Conservation (phyloP, 768 basidiomycete species). For the Pleurotus ostreatus region DNA sequence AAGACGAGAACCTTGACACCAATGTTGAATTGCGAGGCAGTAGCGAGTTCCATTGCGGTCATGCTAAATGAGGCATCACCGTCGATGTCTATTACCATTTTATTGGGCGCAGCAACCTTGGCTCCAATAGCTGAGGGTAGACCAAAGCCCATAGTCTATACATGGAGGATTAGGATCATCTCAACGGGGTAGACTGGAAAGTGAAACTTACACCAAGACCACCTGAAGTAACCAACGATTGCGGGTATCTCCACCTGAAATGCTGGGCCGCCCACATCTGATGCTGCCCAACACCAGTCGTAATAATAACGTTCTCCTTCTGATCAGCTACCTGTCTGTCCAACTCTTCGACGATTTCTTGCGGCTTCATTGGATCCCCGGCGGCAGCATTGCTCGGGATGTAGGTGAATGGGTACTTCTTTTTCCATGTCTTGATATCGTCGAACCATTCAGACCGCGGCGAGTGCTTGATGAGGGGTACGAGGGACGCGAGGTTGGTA, state of each 20-base stretch:
- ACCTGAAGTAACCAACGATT: slow-evolving; percentile 88
- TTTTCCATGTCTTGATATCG: slow-evolving; percentile 83
- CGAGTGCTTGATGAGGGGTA: slow-evolving; percentile 66
- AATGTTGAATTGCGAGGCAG: slow-evolving; percentile 86
- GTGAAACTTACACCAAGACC: slow-evolving; percentile 79
- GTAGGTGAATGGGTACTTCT: slow-evolving; percentile 86
- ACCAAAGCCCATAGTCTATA: slow-evolving; percentile 97
- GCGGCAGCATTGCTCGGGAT: slow-evolving; percentile 45
- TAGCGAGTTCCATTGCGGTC: slow-evolving; percentile 99
- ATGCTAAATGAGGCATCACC: slow-evolving; percentile 98
- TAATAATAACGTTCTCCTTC: slow-evolving; percentile 84
- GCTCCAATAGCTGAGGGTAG: slow-evolving; percentile 93
- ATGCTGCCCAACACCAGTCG: slow-evolving; percentile 98
- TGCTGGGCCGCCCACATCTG: slow-evolving; percentile 99
- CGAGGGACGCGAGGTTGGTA: slow-evolving; percentile 73
- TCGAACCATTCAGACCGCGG: slow-evolving; percentile 79
- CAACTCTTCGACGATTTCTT: slow-evolving; percentile 93
- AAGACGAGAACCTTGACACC: slow-evolving; percentile 92
- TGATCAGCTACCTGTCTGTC: slow-evolving; percentile 71
- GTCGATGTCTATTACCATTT: slow-evolving; percentile 93
- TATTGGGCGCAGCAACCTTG: slow-evolving; percentile 92
- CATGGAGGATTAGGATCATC: slow-evolving; percentile 6
- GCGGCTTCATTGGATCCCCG: slow-evolving; percentile 84
- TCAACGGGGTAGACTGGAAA: slow-evolving; percentile 7
- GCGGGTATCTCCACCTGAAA: slow-evolving; percentile 86